phyloP scores from a whole-genome alignment of 2,329 filamentous ascomycete genomes.

The Botrytis porri region DNA sequence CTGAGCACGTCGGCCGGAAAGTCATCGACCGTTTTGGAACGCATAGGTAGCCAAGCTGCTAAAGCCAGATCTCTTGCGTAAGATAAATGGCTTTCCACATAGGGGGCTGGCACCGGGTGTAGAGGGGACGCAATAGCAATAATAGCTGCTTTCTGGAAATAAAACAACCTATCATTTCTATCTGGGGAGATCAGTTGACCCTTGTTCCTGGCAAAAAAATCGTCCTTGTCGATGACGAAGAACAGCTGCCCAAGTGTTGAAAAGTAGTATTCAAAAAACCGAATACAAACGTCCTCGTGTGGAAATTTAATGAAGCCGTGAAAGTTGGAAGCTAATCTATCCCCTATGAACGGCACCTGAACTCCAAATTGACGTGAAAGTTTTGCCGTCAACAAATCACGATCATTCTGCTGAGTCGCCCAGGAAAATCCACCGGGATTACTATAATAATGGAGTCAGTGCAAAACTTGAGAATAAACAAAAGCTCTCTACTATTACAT shows the following conservation, averaged over 20 bases:
- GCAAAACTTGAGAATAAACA: not conserved
- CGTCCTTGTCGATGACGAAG: not conserved
- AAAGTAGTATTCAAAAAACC: not conserved
- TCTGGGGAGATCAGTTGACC: not conserved
- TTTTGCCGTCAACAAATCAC: not conserved
- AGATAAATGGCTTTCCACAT: not conserved
- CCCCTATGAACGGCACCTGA: not conserved
- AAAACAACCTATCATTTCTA: not conserved
- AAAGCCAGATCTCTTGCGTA: not conserved
- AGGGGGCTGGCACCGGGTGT: not conserved
- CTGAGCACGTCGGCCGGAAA: not conserved
- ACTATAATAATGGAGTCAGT: not conserved
- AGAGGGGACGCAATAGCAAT: not conserved
- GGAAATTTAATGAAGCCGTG: not conserved
- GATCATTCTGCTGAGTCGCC: not conserved
- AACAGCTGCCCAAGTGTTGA: not conserved
- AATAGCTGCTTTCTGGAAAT: not conserved
- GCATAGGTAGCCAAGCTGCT: not conserved
- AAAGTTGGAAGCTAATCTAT: not conserved
- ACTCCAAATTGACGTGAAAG: not conserved
- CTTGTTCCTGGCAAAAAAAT: not conserved
- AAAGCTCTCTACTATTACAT: too few relatives aligned
- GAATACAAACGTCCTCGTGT: not conserved
- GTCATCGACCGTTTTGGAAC: not conserved
- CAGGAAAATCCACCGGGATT: not conserved